Evolutionary conservation across 805 yeast species (phyloP), one percentile per base, ranked within the genome.

Genomic region (Schwanniomyces yamadae): DNA sequence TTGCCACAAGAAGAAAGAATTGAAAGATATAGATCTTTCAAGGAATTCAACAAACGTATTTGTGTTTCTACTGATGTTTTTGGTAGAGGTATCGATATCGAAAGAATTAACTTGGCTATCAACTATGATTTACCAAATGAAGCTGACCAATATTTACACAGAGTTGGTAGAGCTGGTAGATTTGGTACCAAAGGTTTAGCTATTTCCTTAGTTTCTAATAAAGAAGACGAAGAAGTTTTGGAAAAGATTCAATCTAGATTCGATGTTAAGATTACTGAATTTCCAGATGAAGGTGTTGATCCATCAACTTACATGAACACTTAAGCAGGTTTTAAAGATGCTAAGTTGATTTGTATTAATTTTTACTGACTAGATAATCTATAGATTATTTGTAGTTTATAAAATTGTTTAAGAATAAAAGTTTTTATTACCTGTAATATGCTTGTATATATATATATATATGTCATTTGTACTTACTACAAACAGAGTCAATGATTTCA

Each of bases 161-260:
- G 99, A 75, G 99, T 91, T 46, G 99, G 99, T 61, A 89, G 99
- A 80, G 99, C 99, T 51, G 99, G 99, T 71, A 90, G 99, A 78
- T 91, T 91, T 57, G 99, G 99, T 75, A 91, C 99, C 61, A 91
- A 91, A 74, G 99, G 99, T 73, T 80, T 93, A 55, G 95, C 97
- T 36, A 77, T 93, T 40, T 87, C 96, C 27, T 86, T 91, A 48
- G 93, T 93, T 37, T 75, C 93, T 28, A 75, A 82, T 40, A 84
- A 80, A 54, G 91, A 82, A 46, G 99, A 93, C 60, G 89, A 88
- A 66, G 87, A 83, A 69, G 85, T 90, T 28, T 76, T 93, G 64
- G 84, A 77, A 56, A 84, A 88, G 70, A 93, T 93, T 61, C 99
- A 93, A 75, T 95, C 87, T 52, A 82, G 98, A 71, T 93, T 93